Conservation (phyloP, 441 rosid genomes). For the Hura crepitans region DNA sequence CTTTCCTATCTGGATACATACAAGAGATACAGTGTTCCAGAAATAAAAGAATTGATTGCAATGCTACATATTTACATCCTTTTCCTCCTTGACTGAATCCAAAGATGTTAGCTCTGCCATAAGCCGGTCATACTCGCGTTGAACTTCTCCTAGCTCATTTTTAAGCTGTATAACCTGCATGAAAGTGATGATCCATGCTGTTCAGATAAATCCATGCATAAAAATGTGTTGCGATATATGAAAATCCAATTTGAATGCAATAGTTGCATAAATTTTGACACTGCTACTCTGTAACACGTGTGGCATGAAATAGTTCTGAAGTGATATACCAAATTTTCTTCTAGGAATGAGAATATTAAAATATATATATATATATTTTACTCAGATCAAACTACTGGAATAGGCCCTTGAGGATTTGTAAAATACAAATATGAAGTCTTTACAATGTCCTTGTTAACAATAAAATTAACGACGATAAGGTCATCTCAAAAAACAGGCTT, state of each 20-base stretch:
- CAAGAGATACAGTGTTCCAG: background rate
- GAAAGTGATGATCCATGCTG: background rate
- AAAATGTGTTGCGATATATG: background rate
- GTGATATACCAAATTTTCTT: background rate
- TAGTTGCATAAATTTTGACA: background rate
- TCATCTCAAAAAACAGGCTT: background rate
- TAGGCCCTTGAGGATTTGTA: too few species aligned
- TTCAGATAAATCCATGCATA: background rate
- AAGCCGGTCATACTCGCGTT: conserved; percentile 43
- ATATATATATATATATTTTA: too few species aligned
- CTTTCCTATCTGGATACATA: background rate
- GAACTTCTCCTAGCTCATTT: conserved; percentile 44
- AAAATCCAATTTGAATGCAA: background rate
- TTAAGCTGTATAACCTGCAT: conserved; percentile 51
- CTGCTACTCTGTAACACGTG: background rate
- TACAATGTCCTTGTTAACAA: too few species aligned
- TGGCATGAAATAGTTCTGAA: background rate
- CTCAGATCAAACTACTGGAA: too few species aligned
- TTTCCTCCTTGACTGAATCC: conserved; percentile 41
- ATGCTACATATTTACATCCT: conserved; percentile 24
- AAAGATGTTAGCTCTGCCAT: conserved; percentile 41
- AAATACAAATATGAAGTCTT: too few species aligned
- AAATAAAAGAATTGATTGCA: conserved; percentile 19
- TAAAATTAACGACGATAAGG: too few species aligned
- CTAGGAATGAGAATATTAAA: background rate